Evolutionary conservation across 169 alveolate species (phyloP).

Genomic region (Nephromyces sp.): DNA sequence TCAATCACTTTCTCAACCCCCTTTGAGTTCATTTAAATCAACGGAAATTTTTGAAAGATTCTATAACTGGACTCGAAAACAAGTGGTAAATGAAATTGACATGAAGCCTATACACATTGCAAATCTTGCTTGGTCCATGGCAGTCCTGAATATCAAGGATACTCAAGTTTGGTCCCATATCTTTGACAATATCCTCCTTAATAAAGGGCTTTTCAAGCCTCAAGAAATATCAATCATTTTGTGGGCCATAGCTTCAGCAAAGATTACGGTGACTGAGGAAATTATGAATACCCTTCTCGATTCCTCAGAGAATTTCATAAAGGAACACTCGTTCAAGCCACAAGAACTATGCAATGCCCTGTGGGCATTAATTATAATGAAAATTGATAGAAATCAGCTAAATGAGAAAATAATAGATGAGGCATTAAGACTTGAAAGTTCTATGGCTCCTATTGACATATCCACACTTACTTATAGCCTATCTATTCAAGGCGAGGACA

Average conservation of each 20-base stretch:
- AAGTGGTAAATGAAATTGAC: too few relatives aligned
- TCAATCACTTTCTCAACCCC: too few relatives aligned
- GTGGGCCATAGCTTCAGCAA: background rate
- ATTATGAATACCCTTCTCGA: background rate
- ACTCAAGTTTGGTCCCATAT: background rate
- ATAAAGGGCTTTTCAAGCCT: background rate
- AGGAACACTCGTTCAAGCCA: background rate
- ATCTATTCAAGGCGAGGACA: background rate
- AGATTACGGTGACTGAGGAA: background rate
- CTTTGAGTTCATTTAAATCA: too few relatives aligned
- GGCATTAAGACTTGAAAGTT: background rate
- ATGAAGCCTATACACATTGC: background rate
- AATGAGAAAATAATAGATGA: background rate
- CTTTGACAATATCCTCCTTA: background rate
- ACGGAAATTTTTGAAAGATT: too few relatives aligned
- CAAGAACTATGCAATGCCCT: background rate
- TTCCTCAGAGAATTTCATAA: background rate
- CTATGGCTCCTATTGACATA: background rate
- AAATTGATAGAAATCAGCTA: background rate
- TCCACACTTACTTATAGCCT: background rate
- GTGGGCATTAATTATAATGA: background rate
- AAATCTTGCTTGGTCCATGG: background rate
- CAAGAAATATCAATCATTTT: background rate
- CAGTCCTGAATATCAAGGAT: background rate
- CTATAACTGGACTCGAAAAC: too few relatives aligned